Evolutionary conservation across 306 rosid species (phyloP), one percentile per base, ranked within the genome.

Genomic region (Crataegus laevigata): DNA sequence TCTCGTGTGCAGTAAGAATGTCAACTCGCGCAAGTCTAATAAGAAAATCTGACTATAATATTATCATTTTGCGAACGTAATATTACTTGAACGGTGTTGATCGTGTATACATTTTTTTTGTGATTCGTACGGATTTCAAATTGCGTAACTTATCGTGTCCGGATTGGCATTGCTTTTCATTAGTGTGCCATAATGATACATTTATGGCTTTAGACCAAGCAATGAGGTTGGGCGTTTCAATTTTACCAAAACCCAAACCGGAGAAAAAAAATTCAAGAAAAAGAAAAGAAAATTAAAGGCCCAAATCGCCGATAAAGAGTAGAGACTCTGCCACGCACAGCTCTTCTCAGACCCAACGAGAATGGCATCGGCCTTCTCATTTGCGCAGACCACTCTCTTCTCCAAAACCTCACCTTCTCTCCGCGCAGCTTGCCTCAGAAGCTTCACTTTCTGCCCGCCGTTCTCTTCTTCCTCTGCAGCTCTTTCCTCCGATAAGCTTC

Each of bases 391-490:
- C 43, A 68, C 84, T 28, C 81, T 87, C 74, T 75, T 81, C 71
- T 84, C 86, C 43, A 80, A 84, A 51, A 64, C 86, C 52, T 82
- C 87, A 64, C 71, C 75, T 61, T 73, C 80, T 72, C 79, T 79
- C 52, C 86, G 47, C 30, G 72, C 80, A 36, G 85, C 54, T 83
- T 72, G 77, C 67, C 42, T 85, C 51, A 82, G 84, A 77, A 83
- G 75, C 77, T 80, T 89, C 38, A 55, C 82, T 22, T 77, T 77
- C 42, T 83, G 66, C 67, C 18, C 73, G 1, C 86, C 93, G n/a
- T 87, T 89, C 83, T 88, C 88, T 68, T 78, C 88, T 21, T 61
- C 80, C 28, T 40, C 80, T 13, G n/a, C 88, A 40, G 75, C 74
- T 60, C 60, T 77, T 45, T 71, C 87, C 5, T 26, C 82, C 71